phyloP scores from a whole-genome alignment of 768 basidiomycete genomes.

The Austroboletus festivus region DNA sequence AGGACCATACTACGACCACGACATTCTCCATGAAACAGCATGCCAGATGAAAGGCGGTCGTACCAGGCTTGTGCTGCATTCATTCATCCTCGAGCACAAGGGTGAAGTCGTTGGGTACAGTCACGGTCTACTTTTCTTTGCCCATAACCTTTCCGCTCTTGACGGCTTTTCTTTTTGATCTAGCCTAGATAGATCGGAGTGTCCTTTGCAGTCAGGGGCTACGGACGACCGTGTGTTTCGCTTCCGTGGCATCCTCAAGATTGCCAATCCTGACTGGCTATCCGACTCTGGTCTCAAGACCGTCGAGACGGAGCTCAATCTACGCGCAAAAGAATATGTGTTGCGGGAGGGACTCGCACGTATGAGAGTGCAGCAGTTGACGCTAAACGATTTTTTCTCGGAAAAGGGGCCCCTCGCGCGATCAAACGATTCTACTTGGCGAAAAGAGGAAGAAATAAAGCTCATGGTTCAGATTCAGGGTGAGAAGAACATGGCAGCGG shows the following conservation, averaged over 20 bases:
- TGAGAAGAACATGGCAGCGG: conserved; percentile 37
- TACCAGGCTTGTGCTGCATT: conserved; percentile 23
- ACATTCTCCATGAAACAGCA: conserved; percentile 19
- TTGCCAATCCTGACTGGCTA: conserved; percentile 48
- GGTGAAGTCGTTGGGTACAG: conserved; percentile 27
- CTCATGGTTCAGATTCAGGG: conserved; percentile 45
- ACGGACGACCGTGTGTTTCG: conserved; percentile 35
- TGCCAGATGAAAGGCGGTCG: conserved; percentile 16
- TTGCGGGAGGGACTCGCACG: conserved; percentile 17
- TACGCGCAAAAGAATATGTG: conserved; percentile 34
- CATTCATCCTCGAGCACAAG: conserved; percentile 28
- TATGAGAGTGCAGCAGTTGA: conserved; percentile 24
- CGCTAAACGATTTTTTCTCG: conserved; percentile 35
- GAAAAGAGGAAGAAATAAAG: conserved; percentile 15
- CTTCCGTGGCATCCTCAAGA: conserved; percentile 51
- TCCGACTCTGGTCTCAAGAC: conserved; percentile 40
- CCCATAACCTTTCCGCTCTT: background rate
- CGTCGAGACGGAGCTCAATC: conserved; percentile 44
- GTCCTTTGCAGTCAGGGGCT: conserved; percentile 23
- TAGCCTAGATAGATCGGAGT: conserved; percentile 51
- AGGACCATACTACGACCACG: conserved; percentile 29
- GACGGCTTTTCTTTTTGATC: background rate
- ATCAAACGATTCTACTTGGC: conserved; percentile 14
- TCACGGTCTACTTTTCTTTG: background rate
- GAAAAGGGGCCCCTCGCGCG: conserved; percentile 11